These are phyloP conservation scores for Wickerhamiella azyma DNA, from an alignment of 805 yeast species.

Conservation along the genomic window DNA sequence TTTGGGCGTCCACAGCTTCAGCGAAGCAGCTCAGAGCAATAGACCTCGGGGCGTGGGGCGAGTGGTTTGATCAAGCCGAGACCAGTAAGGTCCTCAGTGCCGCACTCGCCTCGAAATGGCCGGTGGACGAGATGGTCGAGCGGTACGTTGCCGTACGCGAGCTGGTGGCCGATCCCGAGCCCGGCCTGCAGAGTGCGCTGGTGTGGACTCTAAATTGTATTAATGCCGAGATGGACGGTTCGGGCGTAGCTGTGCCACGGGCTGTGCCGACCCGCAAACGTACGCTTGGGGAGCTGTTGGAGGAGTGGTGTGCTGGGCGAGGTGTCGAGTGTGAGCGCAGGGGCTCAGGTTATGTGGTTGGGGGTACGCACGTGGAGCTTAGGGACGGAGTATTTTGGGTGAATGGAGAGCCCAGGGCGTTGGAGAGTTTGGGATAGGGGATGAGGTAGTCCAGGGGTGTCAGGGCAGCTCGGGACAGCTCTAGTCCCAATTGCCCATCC, in stretches of 20 bases:
- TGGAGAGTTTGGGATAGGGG: background rate
- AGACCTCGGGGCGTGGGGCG: background rate
- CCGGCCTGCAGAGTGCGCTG: background rate
- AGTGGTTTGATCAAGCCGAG: background rate
- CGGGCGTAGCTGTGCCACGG: background rate
- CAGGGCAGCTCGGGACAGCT: no score
- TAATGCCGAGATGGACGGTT: conserved; percentile 1
- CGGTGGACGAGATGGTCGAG: background rate
- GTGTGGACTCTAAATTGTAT: background rate
- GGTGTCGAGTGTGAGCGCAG: background rate
- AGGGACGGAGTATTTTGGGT: conserved; percentile 4
- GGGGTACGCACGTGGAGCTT: background rate
- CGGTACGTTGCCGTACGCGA: background rate
- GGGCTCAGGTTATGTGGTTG: background rate
- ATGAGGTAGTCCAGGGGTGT: no score
- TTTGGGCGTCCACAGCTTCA: conserved; percentile 4
- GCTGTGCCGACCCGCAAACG: background rate
- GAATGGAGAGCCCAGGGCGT: background rate
- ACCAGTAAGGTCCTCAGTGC: background rate
- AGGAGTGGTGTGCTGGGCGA: background rate
- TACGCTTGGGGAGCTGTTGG: background rate
- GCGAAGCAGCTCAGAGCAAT: background rate
- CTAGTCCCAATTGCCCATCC: no score
- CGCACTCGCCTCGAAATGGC: background rate
- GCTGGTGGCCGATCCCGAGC: background rate